Base-by-base conservation (phyloP, 305 asterid genomes). In the Plantago rigida region DNA sequence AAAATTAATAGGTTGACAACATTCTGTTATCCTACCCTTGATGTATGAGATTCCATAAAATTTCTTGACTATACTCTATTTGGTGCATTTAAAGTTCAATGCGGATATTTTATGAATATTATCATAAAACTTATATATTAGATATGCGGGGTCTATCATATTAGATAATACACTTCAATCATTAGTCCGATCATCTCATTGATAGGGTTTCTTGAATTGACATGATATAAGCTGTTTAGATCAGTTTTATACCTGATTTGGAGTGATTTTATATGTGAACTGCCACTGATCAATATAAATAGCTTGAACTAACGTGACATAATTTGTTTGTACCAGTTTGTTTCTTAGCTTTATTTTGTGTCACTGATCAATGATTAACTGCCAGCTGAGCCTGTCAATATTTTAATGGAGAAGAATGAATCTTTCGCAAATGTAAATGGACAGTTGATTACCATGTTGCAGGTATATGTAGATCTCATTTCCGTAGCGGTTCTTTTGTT, bases 401-500 rank as follows among this genome's bases (percentile, higher is more conserved):
- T 31, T 0, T 10, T 24, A 0, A 0, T 54, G n/a, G 45, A 5
- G 24, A 54, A 54, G 46, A 41, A 41, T 41, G 6, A 36, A 11
- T 41, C 2, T 41, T 41, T 41, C 46, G 3, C 13, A 41, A 41
- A 51, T 51, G 29, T 31, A 64, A 67, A 39, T 34, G 46, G 54
- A 2, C 44, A 11, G 57, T 41, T 55, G 7, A 58, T 51, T 29
- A 58, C 62, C 47, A 44, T 39, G 62, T 63, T 70, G 70, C 85
- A 89, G 97, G 84, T 89, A 63, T 87, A 87, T 56, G 87, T 85
- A 61, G 96, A 87, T 82, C 81, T 87, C 64, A 78, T 85, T 56
- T 76, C 96, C 12, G 53, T 85, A 58, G 74, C 87, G 47, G 76
- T 79, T 69, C 68, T 90, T 65, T 64, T 82, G 58, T 78, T 90